These are phyloP conservation scores for Graphilbum ipis-grandicollis DNA, from an alignment of 2,329 filamentous ascomycete species.

Conservation along the genomic window DNA sequence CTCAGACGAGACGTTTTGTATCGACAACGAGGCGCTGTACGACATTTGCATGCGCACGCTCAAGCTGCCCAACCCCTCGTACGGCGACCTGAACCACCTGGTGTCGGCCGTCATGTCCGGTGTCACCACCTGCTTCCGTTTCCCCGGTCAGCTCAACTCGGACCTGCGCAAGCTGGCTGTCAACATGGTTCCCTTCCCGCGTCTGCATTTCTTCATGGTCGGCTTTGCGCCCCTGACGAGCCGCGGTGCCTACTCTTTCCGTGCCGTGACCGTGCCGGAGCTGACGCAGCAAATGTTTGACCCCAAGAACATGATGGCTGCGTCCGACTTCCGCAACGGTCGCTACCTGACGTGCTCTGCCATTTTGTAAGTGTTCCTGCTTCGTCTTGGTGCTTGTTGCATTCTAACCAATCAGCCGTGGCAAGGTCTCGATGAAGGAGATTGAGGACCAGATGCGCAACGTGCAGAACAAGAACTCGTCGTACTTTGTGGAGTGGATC, in stretches of 20 bases:
- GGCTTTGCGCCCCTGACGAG: slow-evolving; percentile 97
- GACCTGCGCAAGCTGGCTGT: slow-evolving; percentile 98
- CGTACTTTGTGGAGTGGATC: slow-evolving; percentile 99
- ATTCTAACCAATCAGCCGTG: slow-evolving; percentile 48
- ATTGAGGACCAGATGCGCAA: slow-evolving; percentile 99
- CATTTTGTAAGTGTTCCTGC: slow-evolving; percentile 81
- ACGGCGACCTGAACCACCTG: slow-evolving; percentile 98
- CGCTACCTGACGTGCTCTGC: slow-evolving; percentile 99
- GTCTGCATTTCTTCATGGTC: slow-evolving; percentile 99
- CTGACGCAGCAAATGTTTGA: slow-evolving; percentile 99
- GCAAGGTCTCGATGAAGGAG: slow-evolving; percentile 99
- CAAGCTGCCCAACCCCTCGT: slow-evolving; percentile 96
- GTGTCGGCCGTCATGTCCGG: slow-evolving; percentile 99
- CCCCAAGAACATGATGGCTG: slow-evolving; percentile 99
- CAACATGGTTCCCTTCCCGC: slow-evolving; percentile 99
- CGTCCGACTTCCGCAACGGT: slow-evolving; percentile 98
- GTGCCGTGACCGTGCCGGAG: slow-evolving; percentile 91
- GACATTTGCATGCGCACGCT: slow-evolving; percentile 99
- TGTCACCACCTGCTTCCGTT: slow-evolving; percentile 95
- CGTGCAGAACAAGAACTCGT: slow-evolving; percentile 98
- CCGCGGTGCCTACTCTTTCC: slow-evolving; percentile 74
- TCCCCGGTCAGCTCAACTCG: slow-evolving; percentile 99
- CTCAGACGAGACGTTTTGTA: slow-evolving; percentile 99
- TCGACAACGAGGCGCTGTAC: slow-evolving; percentile 99
- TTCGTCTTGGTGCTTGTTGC: no score